Percentiles rank a stretch among this genome's conserved stretches.
Conservation (phyloP, 129 eudicot genomes). For the Escallonia herrerae region DNA sequence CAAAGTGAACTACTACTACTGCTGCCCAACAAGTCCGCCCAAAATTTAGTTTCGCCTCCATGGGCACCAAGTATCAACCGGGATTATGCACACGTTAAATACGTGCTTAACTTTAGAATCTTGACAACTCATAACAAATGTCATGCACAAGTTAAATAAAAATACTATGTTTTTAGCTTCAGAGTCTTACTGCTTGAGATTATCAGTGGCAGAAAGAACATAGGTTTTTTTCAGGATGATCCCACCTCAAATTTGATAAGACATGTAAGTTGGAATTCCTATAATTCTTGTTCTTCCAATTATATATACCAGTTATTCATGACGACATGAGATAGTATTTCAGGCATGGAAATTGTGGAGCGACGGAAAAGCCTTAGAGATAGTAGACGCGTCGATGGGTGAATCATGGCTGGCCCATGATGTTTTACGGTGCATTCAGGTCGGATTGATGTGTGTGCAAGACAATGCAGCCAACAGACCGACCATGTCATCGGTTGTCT, state of each 20-base stretch:
- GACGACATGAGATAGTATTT: background rate
- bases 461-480: slow-evolving; percentile 40
- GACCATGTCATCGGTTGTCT: slow-evolving; percentile 30
- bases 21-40: no score
- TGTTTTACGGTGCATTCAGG: slow-evolving; percentile 35
- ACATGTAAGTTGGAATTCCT: slow-evolving; percentile 18
- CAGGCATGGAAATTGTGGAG: slow-evolving; percentile 42
- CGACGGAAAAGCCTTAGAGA: slow-evolving; percentile 5
- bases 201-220: slow-evolving; percentile 29
- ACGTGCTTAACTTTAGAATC: no score
- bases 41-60: no score
- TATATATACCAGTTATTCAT: background rate
- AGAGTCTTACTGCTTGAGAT: background rate
- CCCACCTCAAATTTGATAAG: slow-evolving; percentile 39
- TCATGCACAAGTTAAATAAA: no score
- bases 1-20: no score
- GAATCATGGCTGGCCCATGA: slow-evolving; percentile 12
- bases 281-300: background rate
- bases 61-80: no score
- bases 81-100: no score
- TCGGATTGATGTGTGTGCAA: slow-evolving; percentile 53
- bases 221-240: slow-evolving; percentile 24
- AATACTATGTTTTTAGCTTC: background rate
- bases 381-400: slow-evolving; percentile 22
- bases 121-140: no score